phyloP scores from a whole-genome alignment of 2,329 filamentous ascomycete genomes.

The Epichloe festucae region DNA sequence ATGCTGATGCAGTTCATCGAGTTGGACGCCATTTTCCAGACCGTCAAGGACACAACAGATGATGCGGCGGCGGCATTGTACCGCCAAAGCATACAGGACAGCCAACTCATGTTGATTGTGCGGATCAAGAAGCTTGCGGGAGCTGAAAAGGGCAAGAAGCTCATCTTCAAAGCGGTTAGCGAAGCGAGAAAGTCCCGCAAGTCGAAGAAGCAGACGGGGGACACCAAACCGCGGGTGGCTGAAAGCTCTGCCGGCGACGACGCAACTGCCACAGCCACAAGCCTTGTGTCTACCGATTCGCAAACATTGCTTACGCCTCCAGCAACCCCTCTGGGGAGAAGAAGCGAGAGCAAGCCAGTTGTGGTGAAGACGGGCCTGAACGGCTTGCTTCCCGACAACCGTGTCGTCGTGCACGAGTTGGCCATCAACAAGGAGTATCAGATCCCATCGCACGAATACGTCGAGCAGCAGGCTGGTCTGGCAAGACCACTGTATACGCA shows the following conservation, averaged over 20 bases:
- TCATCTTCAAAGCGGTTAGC: conserved; percentile 63
- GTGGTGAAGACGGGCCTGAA: conserved; percentile 28
- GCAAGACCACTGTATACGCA: conserved; percentile 39
- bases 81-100: conserved; percentile 65
- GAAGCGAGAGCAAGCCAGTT: conserved; percentile 23
- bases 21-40: conserved; percentile 71
- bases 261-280: conserved; percentile 22
- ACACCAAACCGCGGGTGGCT: conserved; percentile 57
- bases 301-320: conserved; percentile 40
- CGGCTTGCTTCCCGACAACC: conserved; percentile 56
- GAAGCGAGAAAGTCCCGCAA: conserved; percentile 54
- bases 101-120: conserved; percentile 66
- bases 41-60: conserved; percentile 65
- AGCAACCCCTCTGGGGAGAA: conserved; percentile 29
- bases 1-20: conserved; percentile 83
- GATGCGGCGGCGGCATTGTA: conserved; percentile 65
- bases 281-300: conserved; percentile 26
- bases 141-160: conserved; percentile 52
- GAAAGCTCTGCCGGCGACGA: conserved; percentile 28
- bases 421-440: conserved; percentile 69
- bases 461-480: conserved; percentile 39
- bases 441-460: conserved; percentile 49
- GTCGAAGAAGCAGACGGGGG: conserved; percentile 55
- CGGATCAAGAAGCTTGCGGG: conserved; percentile 69
- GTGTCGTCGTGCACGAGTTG: conserved; percentile 64